Conservation (phyloP, 371 early-diverging fungal species). For the Mycotypha africana region DNA sequence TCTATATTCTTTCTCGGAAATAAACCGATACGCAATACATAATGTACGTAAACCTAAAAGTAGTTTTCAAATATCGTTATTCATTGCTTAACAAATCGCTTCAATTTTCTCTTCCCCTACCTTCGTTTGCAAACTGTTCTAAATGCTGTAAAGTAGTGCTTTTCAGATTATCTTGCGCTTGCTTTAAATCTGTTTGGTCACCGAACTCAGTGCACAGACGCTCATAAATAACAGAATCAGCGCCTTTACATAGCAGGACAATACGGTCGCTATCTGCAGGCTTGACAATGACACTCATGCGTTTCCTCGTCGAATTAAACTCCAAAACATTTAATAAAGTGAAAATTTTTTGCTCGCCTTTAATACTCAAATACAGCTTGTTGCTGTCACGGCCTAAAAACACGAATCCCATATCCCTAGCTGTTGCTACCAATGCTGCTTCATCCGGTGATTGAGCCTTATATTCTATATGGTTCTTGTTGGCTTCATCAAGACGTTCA, state of each 20-base stretch:
- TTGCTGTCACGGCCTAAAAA: constrained; percentile 69
- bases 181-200: constrained; percentile 36
- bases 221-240: constrained; percentile 88
- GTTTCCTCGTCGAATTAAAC: constrained; percentile 80
- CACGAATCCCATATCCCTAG: constrained; percentile 85
- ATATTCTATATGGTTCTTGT: constrained; percentile 59
- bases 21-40: constrained; percentile 70
- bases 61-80: too few relatives aligned
- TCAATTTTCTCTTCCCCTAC: constrained; percentile 4
- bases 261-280: constrained; percentile 69
- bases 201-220: constrained; percentile 57
- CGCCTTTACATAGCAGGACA: constrained; percentile 92
- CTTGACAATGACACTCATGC: constrained; percentile 78
- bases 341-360: constrained; percentile 59
- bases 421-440: constrained; percentile 87
- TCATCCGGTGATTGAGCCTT: constrained; percentile 94
- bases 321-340: constrained; percentile 72
- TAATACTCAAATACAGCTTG: constrained; percentile 55
- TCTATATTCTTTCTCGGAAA: constrained; percentile 66
- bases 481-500: constrained; percentile 40
- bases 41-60: constrained; percentile 73
- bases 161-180: constrained; percentile 27
- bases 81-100: neutral
- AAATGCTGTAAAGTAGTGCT: constrained; percentile 22
- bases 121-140: constrained; percentile 85